A percentile compares a stretch with the other conserved stretches of the same genome.
phyloP scores from a whole-genome alignment of 345 rosid genomes.

The Dipteronia dyeriana region DNA sequence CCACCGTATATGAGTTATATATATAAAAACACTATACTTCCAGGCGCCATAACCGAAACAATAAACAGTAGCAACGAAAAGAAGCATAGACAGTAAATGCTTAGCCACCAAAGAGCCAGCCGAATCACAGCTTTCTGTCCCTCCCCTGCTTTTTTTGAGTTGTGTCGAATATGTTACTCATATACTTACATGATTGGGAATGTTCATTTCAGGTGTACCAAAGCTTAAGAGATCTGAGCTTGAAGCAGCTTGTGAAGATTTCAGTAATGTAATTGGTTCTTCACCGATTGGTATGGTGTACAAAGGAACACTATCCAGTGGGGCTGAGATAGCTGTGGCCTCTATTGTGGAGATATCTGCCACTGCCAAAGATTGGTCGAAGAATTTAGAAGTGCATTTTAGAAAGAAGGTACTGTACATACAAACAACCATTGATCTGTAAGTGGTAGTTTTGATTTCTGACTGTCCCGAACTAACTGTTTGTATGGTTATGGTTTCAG shows the following conservation, averaged over 20 bases:
- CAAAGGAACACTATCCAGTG: conserved; percentile 91
- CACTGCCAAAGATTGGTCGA: conserved; percentile 67
- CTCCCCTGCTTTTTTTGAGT: not conserved
- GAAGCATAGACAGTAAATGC: not conserved
- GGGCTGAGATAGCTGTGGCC: conserved; percentile 89
- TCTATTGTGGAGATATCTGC: conserved; percentile 49
- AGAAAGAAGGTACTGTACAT: conserved; percentile 65
- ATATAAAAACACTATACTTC: too few relatives aligned
- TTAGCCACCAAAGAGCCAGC: not conserved
- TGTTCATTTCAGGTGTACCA: conserved; percentile 73
- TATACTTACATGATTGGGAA: not conserved
- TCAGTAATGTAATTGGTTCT: conserved; percentile 82
- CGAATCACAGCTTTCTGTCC: not conserved
- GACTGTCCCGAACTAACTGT: conserved; percentile 7
- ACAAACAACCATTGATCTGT: not conserved
- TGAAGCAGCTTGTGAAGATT: conserved; percentile 93
- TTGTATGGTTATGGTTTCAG: conserved; percentile 46
- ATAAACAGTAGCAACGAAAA: too few relatives aligned
- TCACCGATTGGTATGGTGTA: conserved; percentile 69
- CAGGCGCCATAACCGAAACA: too few relatives aligned
- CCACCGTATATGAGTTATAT: too few relatives aligned
- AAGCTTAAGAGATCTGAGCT: conserved; percentile 80
- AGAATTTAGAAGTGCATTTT: conserved; percentile 66
- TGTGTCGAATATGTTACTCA: not conserved
- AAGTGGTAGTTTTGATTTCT: conserved; percentile 4